phyloP scores from a whole-genome alignment of 176 grass and related monocot species.

The Eragrostis curvula region DNA sequence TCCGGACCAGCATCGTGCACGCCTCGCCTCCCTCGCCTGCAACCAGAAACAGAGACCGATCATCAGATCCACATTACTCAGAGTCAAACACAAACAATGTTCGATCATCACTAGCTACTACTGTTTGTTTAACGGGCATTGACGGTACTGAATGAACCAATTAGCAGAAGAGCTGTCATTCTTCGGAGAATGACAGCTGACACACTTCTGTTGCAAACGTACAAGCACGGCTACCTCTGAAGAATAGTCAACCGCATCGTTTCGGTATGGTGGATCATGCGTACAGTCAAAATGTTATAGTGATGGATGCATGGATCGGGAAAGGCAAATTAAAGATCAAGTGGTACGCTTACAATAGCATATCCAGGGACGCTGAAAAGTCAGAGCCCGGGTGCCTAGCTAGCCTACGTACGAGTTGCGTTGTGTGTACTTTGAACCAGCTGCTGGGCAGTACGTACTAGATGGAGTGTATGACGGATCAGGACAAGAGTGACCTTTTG shows the following conservation, averaged over 20 bases:
- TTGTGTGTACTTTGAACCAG: constrained; percentile 53
- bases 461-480: constrained; percentile 55
- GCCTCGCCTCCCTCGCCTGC: constrained; percentile 71
- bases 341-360: not conserved
- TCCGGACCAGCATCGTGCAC: constrained; percentile 91
- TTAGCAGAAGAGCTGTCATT: not conserved
- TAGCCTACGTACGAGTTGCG: constrained; percentile 44
- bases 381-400: not conserved
- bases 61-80: not conserved
- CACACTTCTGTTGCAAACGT: not conserved
- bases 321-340: constrained; percentile 23
- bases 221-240: not conserved
- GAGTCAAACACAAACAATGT: not conserved
- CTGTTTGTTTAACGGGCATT: no score
- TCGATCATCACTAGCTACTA: not conserved
- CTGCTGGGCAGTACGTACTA: not conserved
- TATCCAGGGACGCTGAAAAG: constrained; percentile 12
- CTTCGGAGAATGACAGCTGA: constrained; percentile 15
- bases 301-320: not conserved
- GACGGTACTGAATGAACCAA: no score
- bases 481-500: constrained; percentile 60
- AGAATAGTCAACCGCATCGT: constrained; percentile 1
- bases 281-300: not conserved
- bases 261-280: not conserved
- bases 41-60: not conserved